These are phyloP conservation scores for Truncatella angustata DNA, from an alignment of 2,329 filamentous ascomycete species.

Conservation along the genomic window DNA sequence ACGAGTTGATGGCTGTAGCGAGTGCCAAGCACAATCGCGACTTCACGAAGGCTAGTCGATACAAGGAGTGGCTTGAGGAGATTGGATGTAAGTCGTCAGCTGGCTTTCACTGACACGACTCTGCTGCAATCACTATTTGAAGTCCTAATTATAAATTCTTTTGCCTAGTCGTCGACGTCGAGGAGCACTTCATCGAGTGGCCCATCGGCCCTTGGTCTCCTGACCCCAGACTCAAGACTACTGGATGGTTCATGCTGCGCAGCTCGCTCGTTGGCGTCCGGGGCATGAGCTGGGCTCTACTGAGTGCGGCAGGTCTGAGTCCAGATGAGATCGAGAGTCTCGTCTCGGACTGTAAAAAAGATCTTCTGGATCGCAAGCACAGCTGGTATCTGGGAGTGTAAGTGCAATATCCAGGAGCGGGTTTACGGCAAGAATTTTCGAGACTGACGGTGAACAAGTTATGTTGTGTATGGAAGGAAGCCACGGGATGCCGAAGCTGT, in stretches of 20 bases:
- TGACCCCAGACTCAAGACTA: neutral
- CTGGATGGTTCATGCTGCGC: neutral
- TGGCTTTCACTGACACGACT: no score
- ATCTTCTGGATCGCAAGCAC: neutral
- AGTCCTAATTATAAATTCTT: no score
- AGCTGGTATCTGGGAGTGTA: neutral
- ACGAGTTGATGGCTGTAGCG: neutral
- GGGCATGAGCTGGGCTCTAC: neutral
- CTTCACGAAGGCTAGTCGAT: neutral
- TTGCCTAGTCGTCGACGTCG: neutral
- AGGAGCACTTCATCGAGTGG: neutral
- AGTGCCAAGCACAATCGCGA: neutral
- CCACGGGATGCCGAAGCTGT: neutral
- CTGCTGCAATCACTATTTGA: no score
- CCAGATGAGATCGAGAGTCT: neutral
- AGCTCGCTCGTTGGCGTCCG: neutral
- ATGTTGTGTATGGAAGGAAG: constrained; percentile 1
- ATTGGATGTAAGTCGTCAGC: neutral
- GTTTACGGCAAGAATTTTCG: neutral
- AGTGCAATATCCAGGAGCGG: neutral
- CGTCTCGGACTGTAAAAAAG: neutral
- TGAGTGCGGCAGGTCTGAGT: neutral
- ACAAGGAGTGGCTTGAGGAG: constrained; percentile 1
- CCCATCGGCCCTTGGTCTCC: neutral
- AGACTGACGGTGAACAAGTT: neutral